Evolutionary conservation across 331 rosid genomes (phyloP), one percentile per base, ranked within the genome.

Genomic region (Acacia pycnantha): DNA sequence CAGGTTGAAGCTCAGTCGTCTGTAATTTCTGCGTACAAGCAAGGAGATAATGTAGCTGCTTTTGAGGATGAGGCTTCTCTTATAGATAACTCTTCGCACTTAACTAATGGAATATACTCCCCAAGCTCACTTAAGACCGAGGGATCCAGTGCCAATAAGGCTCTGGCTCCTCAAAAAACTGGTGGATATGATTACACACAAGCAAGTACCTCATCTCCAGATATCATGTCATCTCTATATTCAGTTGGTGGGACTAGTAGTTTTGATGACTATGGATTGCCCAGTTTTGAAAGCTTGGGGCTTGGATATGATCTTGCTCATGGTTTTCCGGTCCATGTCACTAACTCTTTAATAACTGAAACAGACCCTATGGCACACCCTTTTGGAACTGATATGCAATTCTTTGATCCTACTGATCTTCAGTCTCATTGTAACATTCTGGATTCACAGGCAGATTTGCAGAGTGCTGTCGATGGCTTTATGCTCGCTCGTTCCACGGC

Each of bases 251-350:
- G 82, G 44, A 67, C 82, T 35, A 86, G 93, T 74, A 80, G 91
- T 79, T 90, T 95, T 87, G 99, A 95, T 31, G 99, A 92, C 19
- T 92, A 86, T 79, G 67, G 89, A 86, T 85, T 93, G 85, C 90
- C 84, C 70, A 82, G 75, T 71, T 83, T 93, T 10, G 97, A 89
- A 66, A 77, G 85, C 79, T 76, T 92, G 81, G 90, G 88, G 75
- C 92, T 88, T 53, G 83, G 97, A 84, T 92, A 88, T 54, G 97
- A 91, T 74, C 97, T 77, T 18, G 37, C 82, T 82, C 86, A 89
- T 69, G 77, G 84, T 86, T 93, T 90, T 82, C 91, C 97, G 1
- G 84, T 86, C 77, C 94, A 90, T 86, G 90, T 88, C 50, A n/a
- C 86, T 46, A 86, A 82, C 86, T 89, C 97, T 74, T 78, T 91